A percentile compares a stretch with the other conserved stretches of the same genome.
phyloP scores from a whole-genome alignment of 2,329 filamentous ascomycete species.

The Trichoderma sp. region DNA sequence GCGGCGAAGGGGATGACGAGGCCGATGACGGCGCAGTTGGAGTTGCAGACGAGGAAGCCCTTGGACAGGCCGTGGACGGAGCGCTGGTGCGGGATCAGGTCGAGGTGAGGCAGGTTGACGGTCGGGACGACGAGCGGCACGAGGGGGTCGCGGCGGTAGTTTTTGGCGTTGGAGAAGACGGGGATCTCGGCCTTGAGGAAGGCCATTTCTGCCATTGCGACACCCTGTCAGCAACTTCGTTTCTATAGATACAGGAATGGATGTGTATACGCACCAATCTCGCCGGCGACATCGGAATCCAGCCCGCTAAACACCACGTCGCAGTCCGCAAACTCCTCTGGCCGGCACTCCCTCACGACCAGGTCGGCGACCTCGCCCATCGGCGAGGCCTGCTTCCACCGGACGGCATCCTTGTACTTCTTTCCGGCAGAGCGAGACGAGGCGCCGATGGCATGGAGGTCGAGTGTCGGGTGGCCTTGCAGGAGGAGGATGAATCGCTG shows the following conservation, averaged over 20 bases:
- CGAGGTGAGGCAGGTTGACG: constrained; percentile 22
- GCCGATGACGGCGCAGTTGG: constrained; percentile 22
- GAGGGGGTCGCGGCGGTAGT: constrained; percentile 20
- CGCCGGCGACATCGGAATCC: constrained; percentile 21
- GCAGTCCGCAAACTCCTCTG: constrained; percentile 16
- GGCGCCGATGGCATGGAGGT: constrained; percentile 20
- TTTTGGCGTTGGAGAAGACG: constrained; percentile 26
- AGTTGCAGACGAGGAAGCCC: constrained; percentile 24
- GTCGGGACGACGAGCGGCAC: constrained; percentile 22
- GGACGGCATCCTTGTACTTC: constrained; percentile 19
- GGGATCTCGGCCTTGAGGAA: constrained; percentile 24
- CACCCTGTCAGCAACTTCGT: too few relatives aligned
- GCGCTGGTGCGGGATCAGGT: constrained; percentile 22
- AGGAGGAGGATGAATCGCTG: constrained; percentile 22
- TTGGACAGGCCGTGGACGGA: constrained; percentile 15
- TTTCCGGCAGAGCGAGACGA: constrained; percentile 21
- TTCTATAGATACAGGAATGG: too few relatives aligned
- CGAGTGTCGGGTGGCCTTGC: constrained; percentile 19
- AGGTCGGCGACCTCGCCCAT: constrained; percentile 14
- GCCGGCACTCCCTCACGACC: constrained; percentile 18
- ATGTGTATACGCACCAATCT: not conserved
- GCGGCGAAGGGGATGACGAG: constrained; percentile 21
- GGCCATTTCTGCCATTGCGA: constrained; percentile 10
- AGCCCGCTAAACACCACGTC: constrained; percentile 23
- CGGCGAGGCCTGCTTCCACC: constrained; percentile 17